These are phyloP conservation scores for Zymoseptoria tritici DNA, from an alignment of 2,329 filamentous ascomycete species.

Conservation along the genomic window DNA sequence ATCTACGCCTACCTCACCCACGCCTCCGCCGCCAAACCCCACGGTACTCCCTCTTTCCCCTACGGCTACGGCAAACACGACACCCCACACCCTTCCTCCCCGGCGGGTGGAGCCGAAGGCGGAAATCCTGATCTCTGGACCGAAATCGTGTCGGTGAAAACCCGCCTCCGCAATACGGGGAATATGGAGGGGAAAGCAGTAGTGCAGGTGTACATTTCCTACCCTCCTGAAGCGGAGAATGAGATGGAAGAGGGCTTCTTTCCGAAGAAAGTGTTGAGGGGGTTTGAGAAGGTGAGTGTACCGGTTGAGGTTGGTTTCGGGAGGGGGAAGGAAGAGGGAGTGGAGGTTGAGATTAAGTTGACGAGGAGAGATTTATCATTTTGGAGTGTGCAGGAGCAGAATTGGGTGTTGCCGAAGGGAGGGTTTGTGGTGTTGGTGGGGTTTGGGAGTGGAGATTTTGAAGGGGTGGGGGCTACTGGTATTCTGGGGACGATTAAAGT, in stretches of 20 bases:
- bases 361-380: constrained; percentile 30
- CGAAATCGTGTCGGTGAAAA: constrained; percentile 42
- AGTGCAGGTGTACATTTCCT: constrained; percentile 51
- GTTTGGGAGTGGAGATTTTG: constrained; percentile 21
- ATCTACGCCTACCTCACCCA: constrained; percentile 63
- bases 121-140: constrained; percentile 62
- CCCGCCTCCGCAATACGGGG: constrained; percentile 58
- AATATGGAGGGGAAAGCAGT: constrained; percentile 45
- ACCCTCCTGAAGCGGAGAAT: constrained; percentile 26
- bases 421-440: constrained; percentile 27
- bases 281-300: constrained; percentile 38
- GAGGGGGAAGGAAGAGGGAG: constrained; percentile 11
- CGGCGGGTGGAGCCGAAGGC: constrained; percentile 61
- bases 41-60: constrained; percentile 42
- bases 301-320: constrained; percentile 11
- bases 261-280: constrained; percentile 40
- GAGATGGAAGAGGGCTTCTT: constrained; percentile 32
- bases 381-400: constrained; percentile 31
- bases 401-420: constrained; percentile 31
- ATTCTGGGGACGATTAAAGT: no score
- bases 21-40: constrained; percentile 38
- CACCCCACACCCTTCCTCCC: constrained; percentile 43
- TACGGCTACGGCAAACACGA: constrained; percentile 36
- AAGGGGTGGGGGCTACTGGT: neutral
- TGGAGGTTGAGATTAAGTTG: constrained; percentile 30